These are phyloP conservation scores for Zygoascus hellenicus DNA, from an alignment of 1,139 yeast genomes.

Conservation along the genomic window DNA sequence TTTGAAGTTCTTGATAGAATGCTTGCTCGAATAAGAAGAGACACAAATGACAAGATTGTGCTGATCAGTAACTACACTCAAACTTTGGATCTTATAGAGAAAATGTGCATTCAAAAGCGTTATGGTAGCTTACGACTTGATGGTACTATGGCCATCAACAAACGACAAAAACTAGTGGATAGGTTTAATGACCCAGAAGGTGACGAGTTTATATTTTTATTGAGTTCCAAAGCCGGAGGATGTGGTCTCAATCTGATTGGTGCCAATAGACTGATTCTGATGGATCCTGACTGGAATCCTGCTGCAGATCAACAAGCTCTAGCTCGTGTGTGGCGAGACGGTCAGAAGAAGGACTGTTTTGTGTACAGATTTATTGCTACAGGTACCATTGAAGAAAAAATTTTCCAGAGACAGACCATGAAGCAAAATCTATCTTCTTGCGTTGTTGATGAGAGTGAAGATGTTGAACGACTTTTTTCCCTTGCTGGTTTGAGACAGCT, in stretches of 20 bases:
- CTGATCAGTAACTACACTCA: slow-evolving; percentile 91
- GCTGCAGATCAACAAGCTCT: slow-evolving; percentile 98
- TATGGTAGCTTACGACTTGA: slow-evolving; percentile 84
- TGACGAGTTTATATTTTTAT: slow-evolving; percentile 76
- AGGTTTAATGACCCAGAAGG: slow-evolving; percentile 86
- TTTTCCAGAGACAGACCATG: slow-evolving; percentile 95
- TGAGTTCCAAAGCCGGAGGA: slow-evolving; percentile 97
- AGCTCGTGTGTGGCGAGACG: slow-evolving; percentile 99
- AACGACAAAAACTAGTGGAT: slow-evolving; percentile 90
- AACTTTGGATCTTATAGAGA: slow-evolving; percentile 84
- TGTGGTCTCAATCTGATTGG: slow-evolving; percentile 97
- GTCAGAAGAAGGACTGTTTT: slow-evolving; percentile 94
- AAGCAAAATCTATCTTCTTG: slow-evolving; percentile 88
- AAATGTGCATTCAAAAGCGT: slow-evolving; percentile 65
- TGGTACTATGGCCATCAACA: slow-evolving; percentile 88
- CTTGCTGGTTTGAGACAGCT: slow-evolving; percentile 72
- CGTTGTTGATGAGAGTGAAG: slow-evolving; percentile 94
- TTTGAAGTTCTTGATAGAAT: slow-evolving; percentile 60
- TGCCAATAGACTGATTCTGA: slow-evolving; percentile 79
- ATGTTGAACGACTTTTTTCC: slow-evolving; percentile 86
- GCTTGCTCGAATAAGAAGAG: slow-evolving; percentile 63
- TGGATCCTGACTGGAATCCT: slow-evolving; percentile 99
- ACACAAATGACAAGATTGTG: slow-evolving; percentile 91
- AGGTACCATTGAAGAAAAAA: slow-evolving; percentile 94
- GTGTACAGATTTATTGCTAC: slow-evolving; percentile 90